Conservation (phyloP, 2,329 filamentous ascomycete species). For the Metarhizium anisopliae region DNA sequence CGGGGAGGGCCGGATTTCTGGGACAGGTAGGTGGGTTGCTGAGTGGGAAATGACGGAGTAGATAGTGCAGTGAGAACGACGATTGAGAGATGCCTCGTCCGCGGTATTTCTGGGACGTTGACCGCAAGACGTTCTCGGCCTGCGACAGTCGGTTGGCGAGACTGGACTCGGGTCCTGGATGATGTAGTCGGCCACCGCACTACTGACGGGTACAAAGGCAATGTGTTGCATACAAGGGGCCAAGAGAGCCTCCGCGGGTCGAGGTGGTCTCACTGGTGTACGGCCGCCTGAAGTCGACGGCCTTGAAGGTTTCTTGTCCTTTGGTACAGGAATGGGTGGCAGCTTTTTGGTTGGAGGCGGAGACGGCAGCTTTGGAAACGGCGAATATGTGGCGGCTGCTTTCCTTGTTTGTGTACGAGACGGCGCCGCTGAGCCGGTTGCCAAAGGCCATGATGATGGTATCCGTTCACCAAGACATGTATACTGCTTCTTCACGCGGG, state of each 20-base stretch:
- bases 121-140: not conserved
- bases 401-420: slow-evolving; percentile 10
- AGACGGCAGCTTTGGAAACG: slow-evolving; percentile 28
- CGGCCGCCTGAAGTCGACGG: not conserved
- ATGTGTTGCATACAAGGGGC: slow-evolving; percentile 13
- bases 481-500: slow-evolving; percentile 10
- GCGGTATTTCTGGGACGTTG: not conserved
- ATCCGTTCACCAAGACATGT: slow-evolving; percentile 7
- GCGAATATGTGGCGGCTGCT: slow-evolving; percentile 27
- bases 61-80: slow-evolving; percentile 8
- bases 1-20: slow-evolving; percentile 8
- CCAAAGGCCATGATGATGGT: slow-evolving; percentile 18
- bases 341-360: slow-evolving; percentile 3
- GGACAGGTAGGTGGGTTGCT: slow-evolving; percentile 13
- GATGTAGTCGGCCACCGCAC: not conserved
- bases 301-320: not conserved
- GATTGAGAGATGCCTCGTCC: not conserved
- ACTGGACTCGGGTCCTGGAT: slow-evolving; percentile 1
- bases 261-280: slow-evolving; percentile 20
- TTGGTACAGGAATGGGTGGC: not conserved
- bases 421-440: slow-evolving; percentile 10
- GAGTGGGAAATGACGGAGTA: slow-evolving; percentile 15
- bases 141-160: slow-evolving; percentile 10
- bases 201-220: slow-evolving; percentile 1
- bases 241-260: slow-evolving; percentile 17